A percentile compares a stretch with the other conserved stretches of the same genome.
Conservation (phyloP, 2,329 filamentous ascomycete species). For the Blastomyces gilchristii region DNA sequence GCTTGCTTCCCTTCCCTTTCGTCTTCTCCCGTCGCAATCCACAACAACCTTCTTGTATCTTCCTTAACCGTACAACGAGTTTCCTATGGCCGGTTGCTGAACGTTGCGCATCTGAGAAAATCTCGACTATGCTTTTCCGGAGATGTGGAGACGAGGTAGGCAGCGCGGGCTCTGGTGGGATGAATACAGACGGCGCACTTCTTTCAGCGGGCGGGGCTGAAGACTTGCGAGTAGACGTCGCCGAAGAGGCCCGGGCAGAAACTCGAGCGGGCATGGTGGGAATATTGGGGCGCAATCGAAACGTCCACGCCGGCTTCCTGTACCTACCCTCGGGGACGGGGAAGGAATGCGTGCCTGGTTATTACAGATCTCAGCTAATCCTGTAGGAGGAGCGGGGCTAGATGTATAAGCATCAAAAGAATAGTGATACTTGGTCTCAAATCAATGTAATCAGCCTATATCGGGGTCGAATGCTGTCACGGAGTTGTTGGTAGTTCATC, state of each 20-base stretch:
- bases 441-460: neutral
- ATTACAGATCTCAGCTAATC: constrained; percentile 8
- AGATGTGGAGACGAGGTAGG: constrained; percentile 43
- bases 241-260: constrained; percentile 23
- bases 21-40: constrained; percentile 41
- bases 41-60: constrained; percentile 76
- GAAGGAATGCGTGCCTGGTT: neutral
- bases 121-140: constrained; percentile 60
- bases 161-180: constrained; percentile 54
- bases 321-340: neutral
- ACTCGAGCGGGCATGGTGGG: constrained; percentile 31
- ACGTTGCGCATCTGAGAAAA: constrained; percentile 74
- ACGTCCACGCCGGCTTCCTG: neutral
- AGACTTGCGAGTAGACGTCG: constrained; percentile 29
- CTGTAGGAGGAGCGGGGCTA: neutral
- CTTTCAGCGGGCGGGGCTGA: constrained; percentile 60
- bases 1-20: constrained; percentile 21
- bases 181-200: constrained; percentile 49
- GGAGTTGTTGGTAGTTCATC: neutral
- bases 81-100: constrained; percentile 87
- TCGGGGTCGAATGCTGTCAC: neutral
- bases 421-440: neutral
- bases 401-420: neutral
- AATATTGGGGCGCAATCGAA: neutral
- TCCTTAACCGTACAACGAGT: constrained; percentile 73